phyloP scores from a whole-genome alignment of 1,284 basidiomycete species.

The Ustilago loliicola region DNA sequence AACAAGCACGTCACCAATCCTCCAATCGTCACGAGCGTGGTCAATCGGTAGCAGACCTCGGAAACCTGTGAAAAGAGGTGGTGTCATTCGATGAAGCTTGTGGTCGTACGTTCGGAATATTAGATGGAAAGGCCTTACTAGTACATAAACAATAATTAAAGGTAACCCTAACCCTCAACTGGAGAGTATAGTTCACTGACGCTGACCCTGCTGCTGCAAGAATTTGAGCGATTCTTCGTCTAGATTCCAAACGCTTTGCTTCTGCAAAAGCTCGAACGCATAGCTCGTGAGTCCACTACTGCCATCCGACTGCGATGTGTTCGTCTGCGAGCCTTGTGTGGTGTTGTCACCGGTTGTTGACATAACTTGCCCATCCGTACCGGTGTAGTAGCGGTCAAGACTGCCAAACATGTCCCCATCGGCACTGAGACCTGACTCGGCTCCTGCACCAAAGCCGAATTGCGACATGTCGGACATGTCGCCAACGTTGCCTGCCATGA shows the following conservation, averaged over 20 bases:
- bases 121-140: background rate
- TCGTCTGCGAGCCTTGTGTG: background rate
- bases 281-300: conserved; percentile 36
- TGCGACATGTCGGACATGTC: conserved; percentile 26
- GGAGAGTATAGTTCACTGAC: background rate
- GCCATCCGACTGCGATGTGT: conserved; percentile 37
- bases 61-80: background rate
- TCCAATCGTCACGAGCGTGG: no score
- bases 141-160: background rate
- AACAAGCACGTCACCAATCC: no score
- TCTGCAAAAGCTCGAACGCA: conserved; percentile 51
- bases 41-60: no score
- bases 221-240: conserved; percentile 42
- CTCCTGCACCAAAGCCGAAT: conserved; percentile 10
- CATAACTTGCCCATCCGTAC: background rate
- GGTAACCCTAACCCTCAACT: background rate
- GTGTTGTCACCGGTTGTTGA: background rate
- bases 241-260: conserved; percentile 49
- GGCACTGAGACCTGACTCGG: background rate
- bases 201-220: conserved; percentile 31
- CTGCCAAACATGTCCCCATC: conserved; percentile 17
- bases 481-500: conserved; percentile 14
- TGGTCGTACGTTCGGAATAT: background rate
- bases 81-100: background rate
- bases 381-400: conserved; percentile 20